Conservation (phyloP, 2,329 filamentous ascomycete genomes). For the Alternaria novae-zelandiae region DNA sequence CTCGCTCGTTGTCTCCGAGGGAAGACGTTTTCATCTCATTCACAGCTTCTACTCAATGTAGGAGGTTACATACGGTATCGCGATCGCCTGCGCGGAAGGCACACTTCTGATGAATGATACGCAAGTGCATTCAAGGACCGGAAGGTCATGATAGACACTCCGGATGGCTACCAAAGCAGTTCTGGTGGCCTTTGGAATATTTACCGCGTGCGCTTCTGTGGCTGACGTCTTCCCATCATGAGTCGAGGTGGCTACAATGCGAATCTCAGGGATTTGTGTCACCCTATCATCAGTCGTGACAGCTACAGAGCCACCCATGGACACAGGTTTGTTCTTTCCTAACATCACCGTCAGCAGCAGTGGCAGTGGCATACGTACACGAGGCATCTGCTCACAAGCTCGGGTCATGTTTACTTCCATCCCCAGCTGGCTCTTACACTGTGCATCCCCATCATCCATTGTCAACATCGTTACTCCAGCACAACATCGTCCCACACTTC, state of each 20-base stretch:
- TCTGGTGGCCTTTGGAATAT: background rate
- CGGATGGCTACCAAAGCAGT: background rate
- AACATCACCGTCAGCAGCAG: background rate
- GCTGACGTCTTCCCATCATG: background rate
- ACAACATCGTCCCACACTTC: background rate
- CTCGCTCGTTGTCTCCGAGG: background rate
- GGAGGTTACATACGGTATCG: background rate
- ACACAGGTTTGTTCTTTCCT: background rate
- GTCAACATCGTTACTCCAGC: background rate
- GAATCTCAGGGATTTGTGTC: background rate
- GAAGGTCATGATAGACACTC: background rate
- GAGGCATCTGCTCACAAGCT: background rate
- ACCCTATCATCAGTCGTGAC: background rate
- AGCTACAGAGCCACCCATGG: background rate
- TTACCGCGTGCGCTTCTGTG: background rate
- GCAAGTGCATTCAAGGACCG: background rate
- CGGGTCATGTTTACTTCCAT: background rate
- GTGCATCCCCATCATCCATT: background rate
- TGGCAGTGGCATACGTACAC: background rate
- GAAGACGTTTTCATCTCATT: background rate
- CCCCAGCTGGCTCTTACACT: background rate
- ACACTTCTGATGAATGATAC: background rate
- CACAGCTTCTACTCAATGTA: background rate
- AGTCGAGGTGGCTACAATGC: background rate
- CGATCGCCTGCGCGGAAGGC: background rate